Base-by-base conservation (phyloP, 106 monocot genomes). In the Agapanthus africanus region DNA sequence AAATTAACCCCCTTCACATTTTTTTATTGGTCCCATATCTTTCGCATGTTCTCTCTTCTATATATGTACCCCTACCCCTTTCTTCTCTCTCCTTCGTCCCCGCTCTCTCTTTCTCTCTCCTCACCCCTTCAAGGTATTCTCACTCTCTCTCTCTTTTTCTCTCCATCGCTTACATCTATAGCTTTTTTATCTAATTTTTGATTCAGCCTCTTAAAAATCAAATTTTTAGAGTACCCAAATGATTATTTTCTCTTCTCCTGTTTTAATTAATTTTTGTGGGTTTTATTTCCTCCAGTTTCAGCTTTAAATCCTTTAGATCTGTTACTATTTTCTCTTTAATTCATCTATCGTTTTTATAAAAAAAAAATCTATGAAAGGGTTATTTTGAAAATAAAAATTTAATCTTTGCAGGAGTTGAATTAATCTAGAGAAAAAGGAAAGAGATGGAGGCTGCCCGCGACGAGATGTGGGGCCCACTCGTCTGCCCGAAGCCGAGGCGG, bases 401-500 rank as follows among this genome's bases (percentile, higher is more conserved):
- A 8, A 3, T 54, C 26, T 57, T 57, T 57, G 23, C 56, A 57
- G 56, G 56, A 8, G 64, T 39, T 39, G 1, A n/a, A 39, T 64
- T 39, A 9, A 61, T 18, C 6, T 22, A 7, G 1, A 44, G 35
- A 66, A 66, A 4, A 28, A 44, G 26, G 11, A 50, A 19, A 49
- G 32, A 49, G 11, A 66, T 66, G 66, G 49, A 39, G 23, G 46
- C 50, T 34, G 46, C 68, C 50, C 10, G 68, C 33, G 68, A 68
- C 19, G 68, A 68, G 44, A 22, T 50, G 68, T 15, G 33, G 46
- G 68, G 31, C 34, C 49, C 68, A 34, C 68, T 68, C 25, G 41
- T 68, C 68, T 68, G 68, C 34, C 68, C 68, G n/a, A 68, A 42
- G 47, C 68, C 68, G 19, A 26, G 68, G 21, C 68, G 68, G 47